Conservation (phyloP, 1,284 basidiomycete species). For the Stygiomarasmius scandens region DNA sequence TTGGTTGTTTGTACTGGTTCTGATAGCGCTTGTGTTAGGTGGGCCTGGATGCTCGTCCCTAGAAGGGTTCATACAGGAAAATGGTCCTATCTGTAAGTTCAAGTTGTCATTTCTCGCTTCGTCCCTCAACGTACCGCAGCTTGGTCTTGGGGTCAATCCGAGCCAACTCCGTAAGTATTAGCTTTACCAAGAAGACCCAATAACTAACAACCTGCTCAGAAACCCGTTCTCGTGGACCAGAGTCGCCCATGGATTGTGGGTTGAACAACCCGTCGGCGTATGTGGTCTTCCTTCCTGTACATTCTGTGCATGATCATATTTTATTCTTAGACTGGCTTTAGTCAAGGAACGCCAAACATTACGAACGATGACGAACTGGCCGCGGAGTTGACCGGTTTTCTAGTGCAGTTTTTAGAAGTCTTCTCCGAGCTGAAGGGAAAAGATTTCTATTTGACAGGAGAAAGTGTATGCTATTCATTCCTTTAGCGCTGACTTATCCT, state of each 20-base stretch:
- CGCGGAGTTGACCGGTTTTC: constrained; percentile 50
- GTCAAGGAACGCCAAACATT: constrained; percentile 66
- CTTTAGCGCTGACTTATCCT: neutral
- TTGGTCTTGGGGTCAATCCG: constrained; percentile 59
- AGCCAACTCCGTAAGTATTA: constrained; percentile 43
- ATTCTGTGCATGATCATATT: constrained; percentile 7
- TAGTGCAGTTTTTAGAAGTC: constrained; percentile 58
- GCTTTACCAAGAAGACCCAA: neutral
- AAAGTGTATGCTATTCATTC: constrained; percentile 50
- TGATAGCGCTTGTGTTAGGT: constrained; percentile 30
- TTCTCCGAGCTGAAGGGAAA: constrained; percentile 56
- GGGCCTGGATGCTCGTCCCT: constrained; percentile 69
- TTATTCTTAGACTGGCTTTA: constrained; percentile 70
- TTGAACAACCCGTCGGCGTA: constrained; percentile 77
- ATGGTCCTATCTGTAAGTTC: constrained; percentile 50
- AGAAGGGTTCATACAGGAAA: constrained; percentile 77
- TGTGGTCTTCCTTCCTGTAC: constrained; percentile 3
- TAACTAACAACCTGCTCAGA: constrained; percentile 13
- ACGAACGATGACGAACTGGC: constrained; percentile 66
- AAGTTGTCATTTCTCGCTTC: neutral
- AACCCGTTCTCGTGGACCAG: constrained; percentile 74
- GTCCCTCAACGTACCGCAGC: constrained; percentile 35
- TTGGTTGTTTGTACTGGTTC: constrained; percentile 2
- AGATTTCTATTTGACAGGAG: constrained; percentile 54
- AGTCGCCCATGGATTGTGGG: constrained; percentile 68